Percentiles rank a stretch among this genome's conserved stretches.
phyloP scores from a whole-genome alignment of 371 early-diverging fungal species.

The Apophysomyces trapeziformis region DNA sequence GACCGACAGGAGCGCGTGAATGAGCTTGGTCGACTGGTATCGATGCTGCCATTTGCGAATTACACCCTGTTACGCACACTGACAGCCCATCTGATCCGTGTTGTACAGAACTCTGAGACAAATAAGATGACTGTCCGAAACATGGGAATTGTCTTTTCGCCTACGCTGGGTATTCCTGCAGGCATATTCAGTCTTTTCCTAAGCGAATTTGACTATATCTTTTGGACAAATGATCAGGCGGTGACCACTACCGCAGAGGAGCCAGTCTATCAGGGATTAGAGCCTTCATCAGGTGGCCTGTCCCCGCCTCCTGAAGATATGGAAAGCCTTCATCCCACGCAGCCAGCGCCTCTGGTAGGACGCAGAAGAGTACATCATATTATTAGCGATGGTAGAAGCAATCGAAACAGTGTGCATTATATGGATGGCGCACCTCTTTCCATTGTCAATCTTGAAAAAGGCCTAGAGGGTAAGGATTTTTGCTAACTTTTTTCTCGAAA shows the following conservation, averaged over 20 bases:
- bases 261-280: not conserved
- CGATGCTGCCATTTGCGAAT: conserved; percentile 59
- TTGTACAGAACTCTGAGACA: conserved; percentile 55
- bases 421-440: conserved; percentile 47
- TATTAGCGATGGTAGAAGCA: conserved; percentile 23
- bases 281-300: not conserved
- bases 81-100: conserved; percentile 62
- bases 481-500: not conserved
- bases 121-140: conserved; percentile 78
- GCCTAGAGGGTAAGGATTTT: conserved; percentile 2
- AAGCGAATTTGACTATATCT: conserved; percentile 65
- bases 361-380: conserved; percentile 8
- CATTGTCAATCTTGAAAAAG: conserved; percentile 35
- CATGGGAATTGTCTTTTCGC: conserved; percentile 74
- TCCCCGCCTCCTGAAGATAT: conserved; percentile 7
- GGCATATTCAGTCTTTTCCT: conserved; percentile 65
- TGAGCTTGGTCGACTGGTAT: conserved; percentile 56
- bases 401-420: conserved; percentile 55
- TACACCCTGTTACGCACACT: conserved; percentile 61
- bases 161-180: conserved; percentile 69
- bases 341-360: conserved; percentile 10
- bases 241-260: not conserved
- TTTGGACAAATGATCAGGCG: conserved; percentile 31
- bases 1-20: conserved; percentile 58
- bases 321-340: conserved; percentile 1